Evolutionary conservation across 345 rosid genomes (phyloP).

Genomic region (Eutrema japonicum): DNA sequence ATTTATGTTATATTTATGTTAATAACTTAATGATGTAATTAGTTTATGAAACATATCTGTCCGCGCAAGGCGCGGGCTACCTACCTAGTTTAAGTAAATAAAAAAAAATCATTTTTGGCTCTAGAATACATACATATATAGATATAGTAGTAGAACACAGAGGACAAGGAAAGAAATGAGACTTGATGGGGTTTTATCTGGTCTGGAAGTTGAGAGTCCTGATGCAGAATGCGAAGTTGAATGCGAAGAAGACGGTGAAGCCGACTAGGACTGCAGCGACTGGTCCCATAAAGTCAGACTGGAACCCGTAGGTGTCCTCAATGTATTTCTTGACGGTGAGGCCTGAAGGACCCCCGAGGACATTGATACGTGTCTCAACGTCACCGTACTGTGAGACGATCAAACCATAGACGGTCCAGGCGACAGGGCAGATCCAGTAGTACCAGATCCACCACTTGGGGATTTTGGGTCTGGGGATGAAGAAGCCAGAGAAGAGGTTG

Average conservation of each 20-base stretch:
- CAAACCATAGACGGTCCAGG: slow-evolving; percentile 76
- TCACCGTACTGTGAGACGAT: slow-evolving; percentile 73
- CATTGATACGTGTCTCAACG: slow-evolving; percentile 38
- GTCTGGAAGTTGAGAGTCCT: slow-evolving; percentile 78
- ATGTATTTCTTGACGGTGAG: slow-evolving; percentile 51
- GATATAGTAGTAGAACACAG: background rate
- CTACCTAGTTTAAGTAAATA: slow-evolving; percentile 1
- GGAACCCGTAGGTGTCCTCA: slow-evolving; percentile 54
- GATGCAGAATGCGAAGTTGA: slow-evolving; percentile 73
- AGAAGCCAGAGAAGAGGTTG: slow-evolving; percentile 88
- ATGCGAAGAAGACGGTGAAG: slow-evolving; percentile 66
- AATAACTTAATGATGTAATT: too few relatives aligned
- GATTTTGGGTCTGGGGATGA: slow-evolving; percentile 82
- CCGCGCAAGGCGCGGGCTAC: too few relatives aligned
- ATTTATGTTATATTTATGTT: too few relatives aligned
- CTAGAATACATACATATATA: slow-evolving; percentile 13
- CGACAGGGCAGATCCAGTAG: slow-evolving; percentile 82
- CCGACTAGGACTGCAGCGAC: slow-evolving; percentile 65
- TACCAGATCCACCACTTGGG: slow-evolving; percentile 93
- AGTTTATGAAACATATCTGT: too few relatives aligned
- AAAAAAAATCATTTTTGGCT: slow-evolving; percentile 21
- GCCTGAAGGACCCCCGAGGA: slow-evolving; percentile 45
- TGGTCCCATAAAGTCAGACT: slow-evolving; percentile 70
- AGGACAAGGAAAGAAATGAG: background rate
- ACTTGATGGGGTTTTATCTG: slow-evolving; percentile 25